Percentiles rank a stretch among this genome's conserved stretches.
Evolutionary conservation across 1,139 yeast species (phyloP).

Genomic region (Hyphopichia pseudoburtonii): DNA sequence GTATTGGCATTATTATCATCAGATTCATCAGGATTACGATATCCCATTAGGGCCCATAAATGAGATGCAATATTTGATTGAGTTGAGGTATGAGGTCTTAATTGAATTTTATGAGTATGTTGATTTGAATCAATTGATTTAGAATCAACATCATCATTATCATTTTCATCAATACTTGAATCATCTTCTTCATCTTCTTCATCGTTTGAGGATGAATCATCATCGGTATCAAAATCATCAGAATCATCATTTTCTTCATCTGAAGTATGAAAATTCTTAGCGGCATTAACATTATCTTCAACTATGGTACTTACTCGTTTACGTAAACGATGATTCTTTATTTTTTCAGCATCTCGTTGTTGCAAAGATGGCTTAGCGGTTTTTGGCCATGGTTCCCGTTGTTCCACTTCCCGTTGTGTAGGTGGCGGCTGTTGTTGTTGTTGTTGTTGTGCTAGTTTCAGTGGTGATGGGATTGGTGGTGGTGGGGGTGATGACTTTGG

Average conservation of each 20-base stretch:
- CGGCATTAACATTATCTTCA: slow-evolving; percentile 14
- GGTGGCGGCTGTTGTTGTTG: too few species aligned
- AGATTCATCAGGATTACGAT: slow-evolving; percentile 13
- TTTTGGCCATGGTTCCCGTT: too few species aligned
- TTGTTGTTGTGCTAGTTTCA: too few species aligned
- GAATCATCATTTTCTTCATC: slow-evolving; percentile 10
- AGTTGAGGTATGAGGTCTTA: slow-evolving; percentile 16
- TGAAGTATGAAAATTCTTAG: slow-evolving; percentile 7
- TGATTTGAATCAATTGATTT: slow-evolving; percentile 12
- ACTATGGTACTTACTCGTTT: slow-evolving; percentile 24
- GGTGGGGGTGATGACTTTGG: background rate
- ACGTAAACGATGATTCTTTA: slow-evolving; percentile 3
- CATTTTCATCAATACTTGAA: slow-evolving; percentile 18
- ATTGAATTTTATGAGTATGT: slow-evolving; percentile 27
- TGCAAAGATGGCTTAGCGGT: too few species aligned
- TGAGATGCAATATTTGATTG: slow-evolving; percentile 20
- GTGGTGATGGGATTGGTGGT: background rate
- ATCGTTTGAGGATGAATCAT: slow-evolving; percentile 20
- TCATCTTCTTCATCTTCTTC: slow-evolving; percentile 21
- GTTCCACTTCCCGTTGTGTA: too few species aligned
- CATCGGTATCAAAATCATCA: slow-evolving; percentile 23
- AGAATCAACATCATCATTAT: slow-evolving; percentile 12
- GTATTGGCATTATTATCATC: slow-evolving; percentile 2
- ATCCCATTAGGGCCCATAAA: slow-evolving; percentile 32
- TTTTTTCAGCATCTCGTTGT: too few species aligned